phyloP scores from a whole-genome alignment of 345 rosid genomes.

The Odontarrhena argentea region DNA sequence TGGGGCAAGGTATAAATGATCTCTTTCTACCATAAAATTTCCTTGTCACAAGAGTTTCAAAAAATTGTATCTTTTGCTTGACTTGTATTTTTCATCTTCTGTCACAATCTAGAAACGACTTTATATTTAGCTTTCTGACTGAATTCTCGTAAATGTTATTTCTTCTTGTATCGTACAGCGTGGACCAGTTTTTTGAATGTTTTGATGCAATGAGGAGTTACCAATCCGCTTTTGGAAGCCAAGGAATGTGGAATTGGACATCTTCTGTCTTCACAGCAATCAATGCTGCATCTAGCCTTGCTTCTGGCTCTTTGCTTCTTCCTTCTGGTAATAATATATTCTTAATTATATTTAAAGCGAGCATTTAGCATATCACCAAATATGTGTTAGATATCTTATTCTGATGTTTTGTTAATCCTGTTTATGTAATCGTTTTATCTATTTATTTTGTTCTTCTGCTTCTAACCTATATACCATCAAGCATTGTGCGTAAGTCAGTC shows the following conservation, averaged over 20 bases:
- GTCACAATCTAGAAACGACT: constrained; percentile 20
- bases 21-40: constrained; percentile 20
- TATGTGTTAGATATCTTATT: constrained; percentile 4
- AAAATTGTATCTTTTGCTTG: constrained; percentile 24
- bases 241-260: constrained; percentile 98
- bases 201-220: constrained; percentile 88
- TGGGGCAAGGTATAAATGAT: constrained; percentile 72
- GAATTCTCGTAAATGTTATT: constrained; percentile 17
- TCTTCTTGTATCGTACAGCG: constrained; percentile 47
- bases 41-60: constrained; percentile 15
- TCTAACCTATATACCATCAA: constrained; percentile 12
- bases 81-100: constrained; percentile 10
- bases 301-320: constrained; percentile 82
- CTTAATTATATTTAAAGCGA: constrained; percentile 26
- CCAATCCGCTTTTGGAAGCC: constrained; percentile 83
- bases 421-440: constrained; percentile 16
- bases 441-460: constrained; percentile 11
- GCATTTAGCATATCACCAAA: constrained; percentile 30
- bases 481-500: constrained; percentile 20
- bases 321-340: constrained; percentile 64
- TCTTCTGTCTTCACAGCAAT: constrained; percentile 92
- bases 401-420: constrained; percentile 12
- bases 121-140: background rate
- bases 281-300: constrained; percentile 98
- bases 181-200: constrained; percentile 97